A percentile compares a stretch with the other conserved stretches of the same genome.
Conservation (phyloP, 2,329 filamentous ascomycete species). For the Calonectria hongkongensis region DNA sequence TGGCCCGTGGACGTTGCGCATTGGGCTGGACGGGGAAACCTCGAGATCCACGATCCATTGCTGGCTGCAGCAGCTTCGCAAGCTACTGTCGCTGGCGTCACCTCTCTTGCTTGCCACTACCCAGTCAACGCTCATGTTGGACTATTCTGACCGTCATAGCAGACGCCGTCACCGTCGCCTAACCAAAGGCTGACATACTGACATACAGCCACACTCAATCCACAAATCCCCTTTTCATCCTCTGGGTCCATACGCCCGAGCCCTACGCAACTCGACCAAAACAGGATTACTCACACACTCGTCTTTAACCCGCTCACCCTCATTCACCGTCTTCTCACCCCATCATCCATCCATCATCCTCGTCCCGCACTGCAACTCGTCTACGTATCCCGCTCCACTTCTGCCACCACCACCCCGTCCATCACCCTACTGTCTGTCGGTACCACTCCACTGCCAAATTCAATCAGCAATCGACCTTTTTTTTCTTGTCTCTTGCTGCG, state of each 20-base stretch:
- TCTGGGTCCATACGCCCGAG: constrained; percentile 27
- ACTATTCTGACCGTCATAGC: constrained; percentile 29
- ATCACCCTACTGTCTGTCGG: constrained; percentile 28
- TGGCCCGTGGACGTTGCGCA: constrained; percentile 37
- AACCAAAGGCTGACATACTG: constrained; percentile 26
- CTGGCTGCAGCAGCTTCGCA: constrained; percentile 17
- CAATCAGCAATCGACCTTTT: constrained; percentile 36
- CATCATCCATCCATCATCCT: constrained; percentile 34
- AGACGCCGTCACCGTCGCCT: constrained; percentile 31
- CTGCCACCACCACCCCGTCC: constrained; percentile 30
- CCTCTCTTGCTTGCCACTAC: constrained; percentile 24
- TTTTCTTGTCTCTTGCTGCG: constrained; percentile 25
- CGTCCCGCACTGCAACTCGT: constrained; percentile 38
- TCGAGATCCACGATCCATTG: constrained; percentile 36
- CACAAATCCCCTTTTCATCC: constrained; percentile 21
- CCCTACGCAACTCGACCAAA: constrained; percentile 27
- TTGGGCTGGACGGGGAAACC: constrained; percentile 28
- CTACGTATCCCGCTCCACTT: constrained; percentile 33
- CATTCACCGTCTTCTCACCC: constrained; percentile 35
- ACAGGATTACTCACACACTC: constrained; percentile 28
- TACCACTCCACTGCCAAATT: constrained; percentile 34
- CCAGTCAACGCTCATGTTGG: constrained; percentile 6
- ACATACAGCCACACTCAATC: constrained; percentile 22
- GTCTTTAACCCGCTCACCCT: constrained; percentile 18
- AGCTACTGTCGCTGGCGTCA: constrained; percentile 26